Conservation (phyloP, 352 stramenopile species). For the Plasmopara muralis region DNA sequence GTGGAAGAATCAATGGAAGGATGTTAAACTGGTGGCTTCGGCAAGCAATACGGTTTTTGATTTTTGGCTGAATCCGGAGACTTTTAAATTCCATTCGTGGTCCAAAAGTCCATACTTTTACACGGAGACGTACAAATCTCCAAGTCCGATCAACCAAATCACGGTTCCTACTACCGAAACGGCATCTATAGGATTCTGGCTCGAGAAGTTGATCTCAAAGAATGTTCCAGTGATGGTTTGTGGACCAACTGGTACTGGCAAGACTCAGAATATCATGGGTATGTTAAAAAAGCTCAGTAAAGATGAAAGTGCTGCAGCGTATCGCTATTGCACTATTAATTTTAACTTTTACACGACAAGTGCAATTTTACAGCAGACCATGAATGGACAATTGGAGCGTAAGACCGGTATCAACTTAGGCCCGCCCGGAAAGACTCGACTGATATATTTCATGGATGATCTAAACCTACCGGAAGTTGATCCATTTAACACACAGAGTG, state of each 20-base stretch:
- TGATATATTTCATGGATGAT: conserved; percentile 97
- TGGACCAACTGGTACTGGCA: conserved; percentile 90
- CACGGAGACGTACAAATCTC: conserved; percentile 81
- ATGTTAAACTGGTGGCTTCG: conserved; percentile 91
- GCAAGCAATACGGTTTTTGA: conserved; percentile 95
- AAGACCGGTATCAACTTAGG: conserved; percentile 93
- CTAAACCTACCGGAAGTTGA: conserved; percentile 95
- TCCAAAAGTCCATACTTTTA: conserved; percentile 94
- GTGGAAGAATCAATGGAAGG: conserved; percentile 94
- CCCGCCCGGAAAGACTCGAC: conserved; percentile 86
- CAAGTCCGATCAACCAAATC: conserved; percentile 84
- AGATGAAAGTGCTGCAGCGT: conserved; percentile 71
- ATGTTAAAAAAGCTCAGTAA: conserved; percentile 92
- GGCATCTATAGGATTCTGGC: conserved; percentile 93
- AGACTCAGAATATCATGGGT: conserved; percentile 92
- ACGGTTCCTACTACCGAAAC: conserved; percentile 94
- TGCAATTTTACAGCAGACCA: conserved; percentile 87
- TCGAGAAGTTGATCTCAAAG: conserved; percentile 90
- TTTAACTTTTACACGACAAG: conserved; percentile 98
- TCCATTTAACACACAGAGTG: conserved; percentile 93
- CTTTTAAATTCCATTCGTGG: conserved; percentile 91
- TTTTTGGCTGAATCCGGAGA: conserved; percentile 93
- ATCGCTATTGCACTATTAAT: conserved; percentile 91
- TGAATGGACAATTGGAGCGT: conserved; percentile 92
- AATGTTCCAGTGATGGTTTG: conserved; percentile 92